phyloP scores from a whole-genome alignment of 768 basidiomycete genomes.

The Boletales sp. region DNA sequence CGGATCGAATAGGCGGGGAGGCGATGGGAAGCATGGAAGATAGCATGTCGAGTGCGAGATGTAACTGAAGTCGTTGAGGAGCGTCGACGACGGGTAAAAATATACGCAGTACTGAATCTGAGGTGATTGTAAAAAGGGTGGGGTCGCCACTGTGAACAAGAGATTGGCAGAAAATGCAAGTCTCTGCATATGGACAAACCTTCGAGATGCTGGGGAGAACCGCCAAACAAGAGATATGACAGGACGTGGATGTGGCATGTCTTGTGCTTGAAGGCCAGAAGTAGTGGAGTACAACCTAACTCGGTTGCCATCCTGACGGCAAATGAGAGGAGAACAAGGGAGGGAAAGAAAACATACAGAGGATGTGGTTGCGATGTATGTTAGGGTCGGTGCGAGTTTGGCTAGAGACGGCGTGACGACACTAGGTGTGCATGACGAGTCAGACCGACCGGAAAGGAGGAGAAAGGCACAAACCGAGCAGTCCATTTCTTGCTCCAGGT shows the following conservation, averaged over 20 bases:
- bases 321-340: constrained; percentile 5
- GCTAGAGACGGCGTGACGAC: constrained; percentile 47
- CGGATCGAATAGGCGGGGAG: constrained; percentile 22
- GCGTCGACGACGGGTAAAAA: constrained; percentile 87
- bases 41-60: constrained; percentile 69
- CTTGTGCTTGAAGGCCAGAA: constrained; percentile 64
- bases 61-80: constrained; percentile 80
- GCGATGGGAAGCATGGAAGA: constrained; percentile 46
- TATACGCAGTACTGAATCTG: constrained; percentile 77
- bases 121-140: constrained; percentile 80
- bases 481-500: constrained; percentile 84
- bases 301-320: constrained; percentile 47
- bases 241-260: constrained; percentile 70
- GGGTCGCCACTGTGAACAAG: constrained; percentile 57
- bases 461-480: constrained; percentile 42
- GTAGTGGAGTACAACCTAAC: constrained; percentile 72
- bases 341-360: constrained; percentile 38
- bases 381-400: constrained; percentile 72
- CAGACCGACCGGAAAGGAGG: constrained; percentile 6
- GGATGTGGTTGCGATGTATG: constrained; percentile 66
- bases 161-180: constrained; percentile 2
- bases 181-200: constrained; percentile 37
- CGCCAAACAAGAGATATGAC: constrained; percentile 73
- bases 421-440: constrained; percentile 30
- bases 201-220: constrained; percentile 61